Conservation (phyloP, 2,329 filamentous ascomycete genomes). For the Pleomassaria siparia region DNA sequence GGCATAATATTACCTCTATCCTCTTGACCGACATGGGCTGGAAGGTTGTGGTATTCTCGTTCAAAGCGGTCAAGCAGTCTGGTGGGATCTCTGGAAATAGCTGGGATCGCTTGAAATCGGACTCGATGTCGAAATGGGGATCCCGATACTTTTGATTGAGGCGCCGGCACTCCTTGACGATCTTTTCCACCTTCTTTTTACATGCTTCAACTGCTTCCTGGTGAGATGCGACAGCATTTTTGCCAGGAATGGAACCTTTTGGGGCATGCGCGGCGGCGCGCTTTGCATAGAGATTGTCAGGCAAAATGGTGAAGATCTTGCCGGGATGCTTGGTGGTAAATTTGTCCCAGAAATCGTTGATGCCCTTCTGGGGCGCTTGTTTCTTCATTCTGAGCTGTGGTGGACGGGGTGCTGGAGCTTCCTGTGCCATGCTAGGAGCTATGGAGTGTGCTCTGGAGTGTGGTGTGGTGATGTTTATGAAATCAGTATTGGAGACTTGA, state of each 20-base stretch:
- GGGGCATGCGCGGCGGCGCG: conserved; percentile 59
- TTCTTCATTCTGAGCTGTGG: conserved; percentile 45
- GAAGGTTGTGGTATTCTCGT: conserved; percentile 42
- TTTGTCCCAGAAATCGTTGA: conserved; percentile 73
- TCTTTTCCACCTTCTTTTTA: conserved; percentile 60
- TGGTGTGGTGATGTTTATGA: conserved; percentile 39
- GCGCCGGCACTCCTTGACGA: conserved; percentile 66
- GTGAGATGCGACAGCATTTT: conserved; percentile 67
- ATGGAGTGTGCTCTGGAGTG: conserved; percentile 28
- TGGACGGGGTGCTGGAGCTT: conserved; percentile 22
- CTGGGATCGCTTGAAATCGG: conserved; percentile 63
- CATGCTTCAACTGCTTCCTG: conserved; percentile 72
- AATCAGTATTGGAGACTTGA: conserved; percentile 37
- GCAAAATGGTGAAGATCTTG: conserved; percentile 71
- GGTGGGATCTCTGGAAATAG: conserved; percentile 32
- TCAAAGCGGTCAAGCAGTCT: conserved; percentile 56
- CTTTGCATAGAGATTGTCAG: conserved; percentile 66
- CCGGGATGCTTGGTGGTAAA: conserved; percentile 70
- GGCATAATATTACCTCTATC: conserved; percentile 53
- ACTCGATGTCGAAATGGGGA: conserved; percentile 82
- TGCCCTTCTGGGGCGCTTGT: conserved; percentile 64
- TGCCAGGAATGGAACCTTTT: conserved; percentile 59
- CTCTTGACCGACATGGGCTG: conserved; percentile 73
- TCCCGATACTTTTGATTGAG: conserved; percentile 86
- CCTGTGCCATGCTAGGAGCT: conserved; percentile 40